phyloP scores from a whole-genome alignment of 805 yeast species.

The Danielozyma ontarioensis region DNA sequence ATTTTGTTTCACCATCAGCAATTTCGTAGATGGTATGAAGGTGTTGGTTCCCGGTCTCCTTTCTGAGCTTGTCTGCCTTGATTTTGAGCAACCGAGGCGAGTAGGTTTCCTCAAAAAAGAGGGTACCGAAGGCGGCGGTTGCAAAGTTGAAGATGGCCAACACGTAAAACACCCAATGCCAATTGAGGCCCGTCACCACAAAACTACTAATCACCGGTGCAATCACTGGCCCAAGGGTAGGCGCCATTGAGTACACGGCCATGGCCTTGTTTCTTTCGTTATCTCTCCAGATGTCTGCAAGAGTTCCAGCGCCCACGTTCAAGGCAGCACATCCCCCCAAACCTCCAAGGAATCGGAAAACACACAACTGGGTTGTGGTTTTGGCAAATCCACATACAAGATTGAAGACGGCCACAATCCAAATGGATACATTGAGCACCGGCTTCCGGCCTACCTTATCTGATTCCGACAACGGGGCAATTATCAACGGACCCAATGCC shows the following conservation, averaged over 20 bases:
- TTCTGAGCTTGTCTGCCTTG: conserved; percentile 23
- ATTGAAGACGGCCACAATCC: conserved; percentile 31
- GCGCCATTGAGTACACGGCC: conserved; percentile 34
- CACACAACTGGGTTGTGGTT: conserved; percentile 26
- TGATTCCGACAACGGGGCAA: conserved; percentile 35
- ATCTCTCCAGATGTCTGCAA: conserved; percentile 33
- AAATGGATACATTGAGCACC: conserved; percentile 27
- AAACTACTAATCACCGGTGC: conserved; percentile 35
- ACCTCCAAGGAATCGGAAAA: conserved; percentile 32
- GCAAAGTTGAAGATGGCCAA: conserved; percentile 30
- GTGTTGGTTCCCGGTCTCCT: conserved; percentile 29
- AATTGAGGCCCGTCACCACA: conserved; percentile 23
- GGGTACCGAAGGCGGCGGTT: conserved; percentile 25
- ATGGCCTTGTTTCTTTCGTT: conserved; percentile 26
- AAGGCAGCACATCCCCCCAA: conserved; percentile 34
- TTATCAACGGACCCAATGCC: conserved; percentile 36
- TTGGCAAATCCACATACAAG: conserved; percentile 32
- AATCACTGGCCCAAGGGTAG: conserved; percentile 33
- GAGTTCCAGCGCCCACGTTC: conserved; percentile 35
- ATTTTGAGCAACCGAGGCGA: conserved; percentile 27
- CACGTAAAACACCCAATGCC: conserved; percentile 36
- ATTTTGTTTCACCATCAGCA: conserved; percentile 21
- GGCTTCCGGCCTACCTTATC: conserved; percentile 32
- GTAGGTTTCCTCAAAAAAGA: conserved; percentile 30
- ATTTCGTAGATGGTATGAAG: conserved; percentile 35